Percentiles rank a stretch among this genome's conserved stretches.
Conservation (phyloP, 1,284 basidiomycete genomes). For the Marasmius oreades region DNA sequence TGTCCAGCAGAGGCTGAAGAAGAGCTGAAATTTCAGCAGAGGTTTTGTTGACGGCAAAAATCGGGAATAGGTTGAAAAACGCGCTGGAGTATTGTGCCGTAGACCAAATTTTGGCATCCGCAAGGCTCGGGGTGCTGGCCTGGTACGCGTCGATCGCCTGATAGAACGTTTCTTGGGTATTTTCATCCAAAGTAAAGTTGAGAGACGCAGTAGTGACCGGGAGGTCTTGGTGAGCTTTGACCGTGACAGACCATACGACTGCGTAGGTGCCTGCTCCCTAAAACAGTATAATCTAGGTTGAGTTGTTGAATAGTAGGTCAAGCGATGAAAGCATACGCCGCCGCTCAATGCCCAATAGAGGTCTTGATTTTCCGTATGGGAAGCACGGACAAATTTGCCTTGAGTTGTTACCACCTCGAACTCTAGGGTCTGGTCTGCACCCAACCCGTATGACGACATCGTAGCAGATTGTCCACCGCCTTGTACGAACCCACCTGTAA, state of each 20-base stretch:
- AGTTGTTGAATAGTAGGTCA: too few relatives aligned
- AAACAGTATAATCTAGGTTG: neutral
- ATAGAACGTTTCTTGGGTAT: conserved; percentile 15
- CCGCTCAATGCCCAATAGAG: neutral
- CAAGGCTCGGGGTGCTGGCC: conserved; percentile 6
- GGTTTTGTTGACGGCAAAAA: neutral
- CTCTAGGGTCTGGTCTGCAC: neutral
- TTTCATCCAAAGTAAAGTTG: conserved; percentile 7
- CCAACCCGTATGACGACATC: conserved; percentile 1
- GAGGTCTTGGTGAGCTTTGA: conserved; percentile 10
- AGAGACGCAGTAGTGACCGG: conserved; percentile 11
- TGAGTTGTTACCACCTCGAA: neutral
- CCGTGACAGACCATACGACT: neutral
- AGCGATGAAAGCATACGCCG: conserved; percentile 7
- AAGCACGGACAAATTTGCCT: neutral
- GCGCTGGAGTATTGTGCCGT: neutral
- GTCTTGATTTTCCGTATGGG: neutral
- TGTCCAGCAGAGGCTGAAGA: neutral
- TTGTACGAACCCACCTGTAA: conserved; percentile 9
- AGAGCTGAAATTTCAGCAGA: too few relatives aligned
- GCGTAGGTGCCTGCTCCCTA: conserved; percentile 6
- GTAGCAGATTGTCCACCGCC: conserved; percentile 8
- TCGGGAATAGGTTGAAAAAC: too few relatives aligned
- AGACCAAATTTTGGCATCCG: neutral
- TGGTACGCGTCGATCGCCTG: conserved; percentile 13